A percentile compares a stretch with the other conserved stretches of the same genome.
phyloP scores from a whole-genome alignment of 768 basidiomycete genomes.

The Pisolithus orientalis region DNA sequence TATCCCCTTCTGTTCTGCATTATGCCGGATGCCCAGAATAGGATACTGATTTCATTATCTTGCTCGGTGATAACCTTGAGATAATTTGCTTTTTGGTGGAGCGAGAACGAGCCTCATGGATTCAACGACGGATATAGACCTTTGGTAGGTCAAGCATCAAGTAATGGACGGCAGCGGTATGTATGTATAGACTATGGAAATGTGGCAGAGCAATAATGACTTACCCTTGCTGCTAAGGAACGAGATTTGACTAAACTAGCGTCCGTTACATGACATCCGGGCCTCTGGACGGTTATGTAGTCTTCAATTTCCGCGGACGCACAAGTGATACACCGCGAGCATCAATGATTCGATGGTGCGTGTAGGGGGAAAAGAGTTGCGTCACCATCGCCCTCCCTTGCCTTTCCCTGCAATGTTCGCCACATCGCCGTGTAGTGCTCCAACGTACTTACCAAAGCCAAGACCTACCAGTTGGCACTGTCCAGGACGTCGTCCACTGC shows the following conservation, averaged over 20 bases:
- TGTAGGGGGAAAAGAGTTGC: too few species aligned
- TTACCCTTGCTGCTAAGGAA: neutral
- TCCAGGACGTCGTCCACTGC: neutral
- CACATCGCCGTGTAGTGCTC: too few species aligned
- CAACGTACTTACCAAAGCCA: neutral
- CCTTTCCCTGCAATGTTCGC: too few species aligned
- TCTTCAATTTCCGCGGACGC: too few species aligned
- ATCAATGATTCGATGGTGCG: too few species aligned
- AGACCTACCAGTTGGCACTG: neutral
- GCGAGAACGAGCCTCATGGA: neutral
- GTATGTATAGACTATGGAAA: neutral
- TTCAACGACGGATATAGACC: neutral
- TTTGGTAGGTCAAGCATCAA: slow-evolving; percentile 2
- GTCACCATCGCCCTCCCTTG: too few species aligned
- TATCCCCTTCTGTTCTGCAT: neutral
- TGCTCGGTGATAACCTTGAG: slow-evolving; percentile 15
- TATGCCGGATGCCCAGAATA: slow-evolving; percentile 6
- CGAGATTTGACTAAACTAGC: neutral
- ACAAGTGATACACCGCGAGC: too few species aligned
- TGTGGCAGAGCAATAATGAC: neutral
- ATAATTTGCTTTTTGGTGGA: slow-evolving; percentile 1
- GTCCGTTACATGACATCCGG: neutral
- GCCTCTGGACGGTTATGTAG: neutral
- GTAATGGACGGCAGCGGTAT: neutral
- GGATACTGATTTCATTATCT: slow-evolving; percentile 17